These are phyloP conservation scores for Lecanosticta acicola DNA, from an alignment of 2,329 filamentous ascomycete genomes.

Conservation along the genomic window DNA sequence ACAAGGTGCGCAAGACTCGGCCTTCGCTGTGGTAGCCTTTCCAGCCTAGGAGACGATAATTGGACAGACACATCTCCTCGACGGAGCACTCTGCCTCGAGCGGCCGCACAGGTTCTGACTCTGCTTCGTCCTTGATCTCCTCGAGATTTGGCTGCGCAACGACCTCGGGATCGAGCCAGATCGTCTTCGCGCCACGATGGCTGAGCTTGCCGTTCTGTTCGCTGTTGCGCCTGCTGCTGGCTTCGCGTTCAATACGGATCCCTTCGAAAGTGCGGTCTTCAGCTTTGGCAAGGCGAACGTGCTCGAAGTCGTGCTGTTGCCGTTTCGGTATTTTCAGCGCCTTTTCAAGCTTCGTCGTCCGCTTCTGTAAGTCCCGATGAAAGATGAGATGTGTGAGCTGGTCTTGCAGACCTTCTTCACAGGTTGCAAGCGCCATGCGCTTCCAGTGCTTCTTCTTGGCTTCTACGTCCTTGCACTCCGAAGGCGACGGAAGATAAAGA, in stretches of 20 bases:
- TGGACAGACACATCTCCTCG: conserved; percentile 86
- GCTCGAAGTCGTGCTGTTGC: conserved; percentile 86
- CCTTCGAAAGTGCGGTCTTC: conserved; percentile 71
- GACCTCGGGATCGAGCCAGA: conserved; percentile 68
- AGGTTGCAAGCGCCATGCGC: conserved; percentile 67
- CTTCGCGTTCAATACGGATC: conserved; percentile 56
- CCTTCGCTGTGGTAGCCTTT: conserved; percentile 94
- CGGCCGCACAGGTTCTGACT: neutral
- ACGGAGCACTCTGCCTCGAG: conserved; percentile 70
- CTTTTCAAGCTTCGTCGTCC: conserved; percentile 85
- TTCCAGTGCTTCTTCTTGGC: conserved; percentile 79
- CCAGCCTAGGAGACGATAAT: conserved; percentile 78
- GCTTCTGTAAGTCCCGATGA: conserved; percentile 91
- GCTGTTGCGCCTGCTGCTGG: conserved; percentile 25
- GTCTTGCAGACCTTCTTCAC: conserved; percentile 81
- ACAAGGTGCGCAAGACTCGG: conserved; percentile 81
- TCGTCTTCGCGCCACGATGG: conserved; percentile 60
- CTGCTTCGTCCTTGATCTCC: conserved; percentile 1
- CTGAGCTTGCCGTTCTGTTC: conserved; percentile 27
- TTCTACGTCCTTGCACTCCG: conserved; percentile 47
- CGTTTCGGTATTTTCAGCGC: conserved; percentile 75
- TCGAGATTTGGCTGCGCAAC: conserved; percentile 3
- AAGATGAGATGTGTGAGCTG: conserved; percentile 84
- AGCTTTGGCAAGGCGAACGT: conserved; percentile 72
- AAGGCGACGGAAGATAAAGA: conserved; percentile 45